Conservation (phyloP, 208 protist species). For the Polymyxa betae region DNA sequence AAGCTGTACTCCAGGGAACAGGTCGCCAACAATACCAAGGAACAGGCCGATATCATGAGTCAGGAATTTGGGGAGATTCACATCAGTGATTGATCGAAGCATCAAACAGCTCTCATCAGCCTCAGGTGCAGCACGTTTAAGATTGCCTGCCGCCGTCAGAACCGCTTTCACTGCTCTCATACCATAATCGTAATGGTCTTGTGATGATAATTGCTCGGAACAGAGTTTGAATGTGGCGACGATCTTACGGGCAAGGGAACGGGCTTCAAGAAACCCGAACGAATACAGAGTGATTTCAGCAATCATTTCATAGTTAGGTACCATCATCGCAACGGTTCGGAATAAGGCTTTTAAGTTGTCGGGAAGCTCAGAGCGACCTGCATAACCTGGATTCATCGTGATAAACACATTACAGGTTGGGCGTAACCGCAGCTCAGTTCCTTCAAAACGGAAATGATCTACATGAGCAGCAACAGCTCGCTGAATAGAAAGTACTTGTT, state of each 20-base stretch:
- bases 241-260: slow-evolving; percentile 70
- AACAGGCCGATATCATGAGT: slow-evolving; percentile 88
- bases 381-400: slow-evolving; percentile 80
- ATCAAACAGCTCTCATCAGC: slow-evolving; percentile 90
- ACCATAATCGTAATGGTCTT: slow-evolving; percentile 78
- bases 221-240: slow-evolving; percentile 70
- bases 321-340: slow-evolving; percentile 78
- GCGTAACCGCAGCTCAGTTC: slow-evolving; percentile 71
- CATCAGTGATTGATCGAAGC: slow-evolving; percentile 81
- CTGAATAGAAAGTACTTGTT: slow-evolving; percentile 79
- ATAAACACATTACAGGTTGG: slow-evolving; percentile 76
- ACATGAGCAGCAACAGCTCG: slow-evolving; percentile 61
- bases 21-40: slow-evolving; percentile 86
- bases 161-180: slow-evolving; percentile 78
- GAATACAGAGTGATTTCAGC: slow-evolving; percentile 76
- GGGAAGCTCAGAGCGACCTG: slow-evolving; percentile 79
- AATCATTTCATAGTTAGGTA: slow-evolving; percentile 76
- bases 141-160: slow-evolving; percentile 70
- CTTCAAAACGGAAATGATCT: slow-evolving; percentile 70
- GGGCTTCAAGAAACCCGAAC: slow-evolving; percentile 69
- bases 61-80: slow-evolving; percentile 72
- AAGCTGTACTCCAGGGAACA: slow-evolving; percentile 70
- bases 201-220: slow-evolving; percentile 75
- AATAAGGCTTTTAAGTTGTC: slow-evolving; percentile 95
- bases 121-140: slow-evolving; percentile 75